A percentile compares a stretch with the other conserved stretches of the same genome.
phyloP scores from a whole-genome alignment of 2,329 filamentous ascomycete genomes.

The Exophiala dermatitidis region DNA sequence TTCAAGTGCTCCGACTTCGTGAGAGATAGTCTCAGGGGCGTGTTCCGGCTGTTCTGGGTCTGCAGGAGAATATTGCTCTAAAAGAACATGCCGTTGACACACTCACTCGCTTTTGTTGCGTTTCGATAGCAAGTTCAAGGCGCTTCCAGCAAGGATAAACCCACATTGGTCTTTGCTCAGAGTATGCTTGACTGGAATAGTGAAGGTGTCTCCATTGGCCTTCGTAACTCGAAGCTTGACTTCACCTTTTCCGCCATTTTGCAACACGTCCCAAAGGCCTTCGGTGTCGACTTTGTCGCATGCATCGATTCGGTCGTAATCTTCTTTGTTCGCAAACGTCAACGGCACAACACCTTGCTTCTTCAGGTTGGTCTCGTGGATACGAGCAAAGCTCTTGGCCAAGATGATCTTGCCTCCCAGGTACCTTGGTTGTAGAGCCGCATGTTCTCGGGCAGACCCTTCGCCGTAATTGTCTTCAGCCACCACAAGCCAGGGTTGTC shows the following conservation, averaged over 20 bases:
- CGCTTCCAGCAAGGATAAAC: constrained; percentile 89
- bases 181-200: constrained; percentile 76
- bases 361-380: constrained; percentile 94
- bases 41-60: background rate
- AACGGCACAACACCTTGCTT: constrained; percentile 95
- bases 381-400: constrained; percentile 79
- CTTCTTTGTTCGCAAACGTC: constrained; percentile 78
- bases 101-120: constrained; percentile 14
- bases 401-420: constrained; percentile 78
- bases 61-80: background rate
- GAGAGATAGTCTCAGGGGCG: background rate
- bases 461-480: constrained; percentile 98
- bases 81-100: background rate
- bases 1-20: too few species aligned
- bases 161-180: constrained; percentile 82
- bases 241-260: constrained; percentile 67
- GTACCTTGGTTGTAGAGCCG: constrained; percentile 83
- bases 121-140: constrained; percentile 76
- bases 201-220: constrained; percentile 56
- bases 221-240: constrained; percentile 63
- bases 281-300: constrained; percentile 78
- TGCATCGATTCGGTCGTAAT: constrained; percentile 77
- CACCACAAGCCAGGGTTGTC: constrained; percentile 81
- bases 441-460: constrained; percentile 81
- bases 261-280: constrained; percentile 75